These are phyloP conservation scores for Metschnikowia continentalis DNA, from an alignment of 805 yeast genomes.

Conservation along the genomic window DNA sequence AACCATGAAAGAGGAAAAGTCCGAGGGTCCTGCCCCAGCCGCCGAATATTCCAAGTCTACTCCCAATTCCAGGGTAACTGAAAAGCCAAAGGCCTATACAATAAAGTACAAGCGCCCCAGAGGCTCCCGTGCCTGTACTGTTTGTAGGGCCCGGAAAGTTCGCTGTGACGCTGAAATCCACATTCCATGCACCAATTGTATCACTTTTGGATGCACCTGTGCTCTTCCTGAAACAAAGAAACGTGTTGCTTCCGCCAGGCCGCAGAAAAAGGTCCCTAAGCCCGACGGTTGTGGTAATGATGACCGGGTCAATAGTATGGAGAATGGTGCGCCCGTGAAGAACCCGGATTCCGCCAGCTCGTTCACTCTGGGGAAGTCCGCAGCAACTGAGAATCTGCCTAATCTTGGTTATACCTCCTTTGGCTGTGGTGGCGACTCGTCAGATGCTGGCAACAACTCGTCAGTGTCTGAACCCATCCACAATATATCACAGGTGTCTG, in stretches of 20 bases:
- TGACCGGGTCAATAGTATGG: not conserved
- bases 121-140: constrained; percentile 68
- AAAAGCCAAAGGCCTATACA: constrained; percentile 42
- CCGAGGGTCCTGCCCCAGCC: not conserved
- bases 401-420: not conserved
- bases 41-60: not conserved
- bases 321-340: not conserved
- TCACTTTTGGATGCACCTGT: constrained; percentile 70
- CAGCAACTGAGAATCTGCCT: not conserved
- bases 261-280: constrained; percentile 11
- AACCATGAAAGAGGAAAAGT: constrained; percentile 3
- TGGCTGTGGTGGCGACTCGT: not conserved
- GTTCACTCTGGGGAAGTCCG: not conserved
- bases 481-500: constrained; percentile 38
- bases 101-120: constrained; percentile 52
- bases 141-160: constrained; percentile 78
- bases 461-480: constrained; percentile 31
- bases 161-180: constrained; percentile 66
- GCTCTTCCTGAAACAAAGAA: constrained; percentile 57
- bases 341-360: not conserved
- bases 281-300: not conserved
- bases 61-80: constrained; percentile 6
- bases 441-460: constrained; percentile 9
- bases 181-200: constrained; percentile 58
- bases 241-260: constrained; percentile 23